These are phyloP conservation scores for Scheffersomyces titani DNA, from an alignment of 1,139 yeast genomes.

Conservation along the genomic window DNA sequence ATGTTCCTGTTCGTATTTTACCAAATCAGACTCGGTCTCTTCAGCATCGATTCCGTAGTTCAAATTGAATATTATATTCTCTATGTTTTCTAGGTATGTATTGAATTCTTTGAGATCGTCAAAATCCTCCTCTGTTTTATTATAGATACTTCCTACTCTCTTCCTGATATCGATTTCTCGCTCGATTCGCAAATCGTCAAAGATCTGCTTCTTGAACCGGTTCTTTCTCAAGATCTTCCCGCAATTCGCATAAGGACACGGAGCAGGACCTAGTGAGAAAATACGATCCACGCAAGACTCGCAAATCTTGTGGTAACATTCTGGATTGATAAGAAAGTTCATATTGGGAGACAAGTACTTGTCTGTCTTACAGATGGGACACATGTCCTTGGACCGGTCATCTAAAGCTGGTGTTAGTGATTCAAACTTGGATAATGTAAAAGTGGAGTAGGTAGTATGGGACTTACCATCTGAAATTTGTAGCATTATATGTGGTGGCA, in stretches of 20 bases:
- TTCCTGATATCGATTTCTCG: conserved; percentile 89
- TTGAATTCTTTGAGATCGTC: conserved; percentile 60
- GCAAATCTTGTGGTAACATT: conserved; percentile 96
- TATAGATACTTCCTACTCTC: conserved; percentile 74
- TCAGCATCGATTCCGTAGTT: conserved; percentile 70
- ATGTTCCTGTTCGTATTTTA: conserved; percentile 74
- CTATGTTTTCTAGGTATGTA: conserved; percentile 79
- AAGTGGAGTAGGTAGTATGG: neutral
- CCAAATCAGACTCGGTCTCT: conserved; percentile 67
- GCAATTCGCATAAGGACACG: conserved; percentile 93
- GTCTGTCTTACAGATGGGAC: conserved; percentile 98
- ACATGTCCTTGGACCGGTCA: conserved; percentile 65
- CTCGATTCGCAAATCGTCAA: conserved; percentile 88
- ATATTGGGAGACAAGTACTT: conserved; percentile 91
- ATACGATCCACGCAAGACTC: conserved; percentile 95
- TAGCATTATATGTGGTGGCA: conserved; percentile 1
- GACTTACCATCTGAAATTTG: conserved; percentile 9
- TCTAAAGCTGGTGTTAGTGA: conserved; percentile 15
- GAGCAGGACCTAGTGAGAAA: conserved; percentile 92
- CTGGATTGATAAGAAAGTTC: conserved; percentile 90
- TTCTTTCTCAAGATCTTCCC: conserved; percentile 84
- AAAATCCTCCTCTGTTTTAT: conserved; percentile 80
- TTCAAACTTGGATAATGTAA: neutral
- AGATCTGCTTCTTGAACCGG: conserved; percentile 86
- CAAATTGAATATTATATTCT: conserved; percentile 75